A percentile compares a stretch with the other conserved stretches of the same genome.
Evolutionary conservation across 306 rosid species (phyloP).

Genomic region (Cercis canadensis): DNA sequence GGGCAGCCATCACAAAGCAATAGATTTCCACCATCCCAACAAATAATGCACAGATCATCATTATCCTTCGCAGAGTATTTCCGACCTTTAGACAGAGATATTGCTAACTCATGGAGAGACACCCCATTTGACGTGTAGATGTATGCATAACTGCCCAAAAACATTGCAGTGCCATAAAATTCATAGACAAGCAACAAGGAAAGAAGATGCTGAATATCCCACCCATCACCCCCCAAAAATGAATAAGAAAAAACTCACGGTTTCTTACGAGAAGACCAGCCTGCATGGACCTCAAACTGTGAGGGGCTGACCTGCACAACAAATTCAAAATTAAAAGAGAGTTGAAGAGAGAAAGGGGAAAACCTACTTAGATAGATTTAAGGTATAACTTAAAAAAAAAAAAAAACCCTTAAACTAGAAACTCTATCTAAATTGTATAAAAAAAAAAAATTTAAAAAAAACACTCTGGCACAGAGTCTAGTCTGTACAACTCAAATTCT

Average conservation of each 20-base stretch:
- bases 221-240: constrained; percentile 21
- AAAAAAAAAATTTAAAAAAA: too few species aligned
- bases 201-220: constrained; percentile 39
- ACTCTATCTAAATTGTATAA: too few species aligned
- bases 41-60: constrained; percentile 90
- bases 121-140: constrained; percentile 94
- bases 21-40: constrained; percentile 95
- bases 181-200: constrained; percentile 18
- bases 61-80: constrained; percentile 80
- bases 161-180: constrained; percentile 41
- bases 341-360: too few species aligned
- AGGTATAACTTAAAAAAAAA: too few species aligned
- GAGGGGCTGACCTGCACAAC: constrained; percentile 93
- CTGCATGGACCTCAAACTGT: constrained; percentile 96
- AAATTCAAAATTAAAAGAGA: constrained; percentile 30
- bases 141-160: constrained; percentile 86
- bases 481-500: too few species aligned
- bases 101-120: constrained; percentile 91
- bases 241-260: constrained; percentile 71
- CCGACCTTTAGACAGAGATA: constrained; percentile 88
- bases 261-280: constrained; percentile 94
- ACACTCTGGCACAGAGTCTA: too few species aligned
- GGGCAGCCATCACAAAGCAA: constrained; percentile 98
- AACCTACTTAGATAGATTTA: too few species aligned
- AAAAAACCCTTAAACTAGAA: too few species aligned